These are phyloP conservation scores for Botrytis elliptica DNA, from an alignment of 2,329 filamentous ascomycete species.

Conservation along the genomic window DNA sequence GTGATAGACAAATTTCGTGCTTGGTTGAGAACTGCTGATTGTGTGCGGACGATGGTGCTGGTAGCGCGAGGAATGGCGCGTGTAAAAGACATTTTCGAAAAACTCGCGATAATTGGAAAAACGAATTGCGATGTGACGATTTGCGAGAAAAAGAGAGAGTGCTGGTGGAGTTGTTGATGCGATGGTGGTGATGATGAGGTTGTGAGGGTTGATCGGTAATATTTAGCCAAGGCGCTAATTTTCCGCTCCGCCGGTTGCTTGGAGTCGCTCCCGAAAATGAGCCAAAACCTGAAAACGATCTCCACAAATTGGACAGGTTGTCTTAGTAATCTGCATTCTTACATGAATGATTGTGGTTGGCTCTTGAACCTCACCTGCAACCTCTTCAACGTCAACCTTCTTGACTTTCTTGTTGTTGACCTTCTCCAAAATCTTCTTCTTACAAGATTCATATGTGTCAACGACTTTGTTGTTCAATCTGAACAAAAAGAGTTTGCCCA, in stretches of 20 bases:
- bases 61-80: slow-evolving; percentile 17
- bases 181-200: neutral
- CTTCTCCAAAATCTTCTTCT: neutral
- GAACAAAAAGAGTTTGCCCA: neutral
- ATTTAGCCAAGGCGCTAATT: slow-evolving; percentile 16
- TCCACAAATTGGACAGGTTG: neutral
- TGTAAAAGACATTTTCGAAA: slow-evolving; percentile 1
- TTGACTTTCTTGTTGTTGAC: neutral
- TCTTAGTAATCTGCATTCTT: neutral
- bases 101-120: too few species aligned
- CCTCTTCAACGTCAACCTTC: neutral
- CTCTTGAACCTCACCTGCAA: neutral
- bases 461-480: neutral
- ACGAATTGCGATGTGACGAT: neutral
- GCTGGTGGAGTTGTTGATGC: neutral
- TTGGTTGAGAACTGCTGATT: neutral
- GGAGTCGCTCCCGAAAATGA: neutral
- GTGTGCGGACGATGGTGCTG: slow-evolving; percentile 5
- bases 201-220: slow-evolving; percentile 11
- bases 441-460: neutral
- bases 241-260: neutral
- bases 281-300: neutral
- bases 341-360: neutral
- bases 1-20: slow-evolving; percentile 11
- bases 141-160: neutral